phyloP scores from a whole-genome alignment of 441 rosid species.

The Capsella rubella region DNA sequence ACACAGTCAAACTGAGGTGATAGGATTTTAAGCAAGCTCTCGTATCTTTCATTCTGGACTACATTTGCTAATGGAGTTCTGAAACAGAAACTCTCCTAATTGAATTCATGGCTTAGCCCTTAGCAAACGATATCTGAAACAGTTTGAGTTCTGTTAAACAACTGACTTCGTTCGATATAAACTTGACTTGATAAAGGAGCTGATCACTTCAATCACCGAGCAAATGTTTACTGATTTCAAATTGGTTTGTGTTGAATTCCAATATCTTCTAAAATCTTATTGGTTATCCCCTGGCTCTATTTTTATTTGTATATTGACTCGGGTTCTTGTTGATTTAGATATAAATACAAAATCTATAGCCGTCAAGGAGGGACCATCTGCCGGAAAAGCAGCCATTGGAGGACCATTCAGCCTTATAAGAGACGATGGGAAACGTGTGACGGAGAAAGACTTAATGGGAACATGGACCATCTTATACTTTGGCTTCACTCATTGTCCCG shows the following conservation, averaged over 20 bases:
- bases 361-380: slow-evolving; percentile 93
- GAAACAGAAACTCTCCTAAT: slow-evolving; percentile 8
- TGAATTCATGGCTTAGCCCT: background rate
- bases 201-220: slow-evolving; percentile 25
- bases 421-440: slow-evolving; percentile 79
- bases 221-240: slow-evolving; percentile 5
- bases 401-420: slow-evolving; percentile 88
- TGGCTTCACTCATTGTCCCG: slow-evolving; percentile 99
- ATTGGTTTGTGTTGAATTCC: background rate
- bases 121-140: slow-evolving; percentile 12
- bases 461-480: slow-evolving; percentile 89
- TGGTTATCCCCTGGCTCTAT: background rate
- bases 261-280: background rate
- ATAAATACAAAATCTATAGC: slow-evolving; percentile 71
- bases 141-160: background rate
- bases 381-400: slow-evolving; percentile 91
- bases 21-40: slow-evolving; percentile 23
- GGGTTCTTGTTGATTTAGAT: slow-evolving; percentile 51
- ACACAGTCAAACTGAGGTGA: background rate
- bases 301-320: slow-evolving; percentile 29
- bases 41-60: background rate
- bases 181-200: slow-evolving; percentile 1
- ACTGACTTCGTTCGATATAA: slow-evolving; percentile 13
- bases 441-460: slow-evolving; percentile 84
- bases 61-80: slow-evolving; percentile 1